Evolutionary conservation across 257 asterid species (phyloP), one percentile per base, ranked within the genome.

Genomic region (Cordia subcordata): DNA sequence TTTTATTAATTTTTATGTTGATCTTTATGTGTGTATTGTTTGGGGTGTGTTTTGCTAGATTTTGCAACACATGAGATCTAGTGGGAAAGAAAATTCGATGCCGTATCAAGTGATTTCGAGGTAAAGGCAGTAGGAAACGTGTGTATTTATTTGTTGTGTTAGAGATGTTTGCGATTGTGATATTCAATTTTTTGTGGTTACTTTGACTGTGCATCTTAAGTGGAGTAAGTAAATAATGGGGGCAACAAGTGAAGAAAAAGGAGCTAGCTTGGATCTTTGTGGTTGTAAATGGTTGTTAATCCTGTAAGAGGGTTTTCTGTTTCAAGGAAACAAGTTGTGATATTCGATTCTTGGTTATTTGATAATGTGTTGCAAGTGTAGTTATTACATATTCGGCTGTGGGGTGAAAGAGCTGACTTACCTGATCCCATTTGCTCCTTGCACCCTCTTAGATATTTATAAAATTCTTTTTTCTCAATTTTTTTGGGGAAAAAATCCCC

Each of bases 51-150:
- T 63, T 51, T 58, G 20, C 75, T 81, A 93, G 99, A 93, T 93
- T 76, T 77, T 93, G 84, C 97, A 93, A 67, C 99, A 93, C 68
- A 93, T 93, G 99, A 83, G 88, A 82, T 78, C 95, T 60, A 93
- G 99, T 53, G 99, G 99, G 74, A 89, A 93, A 81, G 99, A 89
- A 71, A 83, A 87, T 72, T 86, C 99, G 47, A 81, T 93, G 96
- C 99, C 99, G 17, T 93, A 86, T 77, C 97, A 89, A 82, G 97
- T 89, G 51, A 93, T 93, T 79, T 89, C 97, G 47, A 86, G 96
- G 99, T 93, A 81, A 61, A 59, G 17, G 19, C 49, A 62, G 66
- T 42, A 54, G 53, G 16, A 57, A 49, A 49, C n/a, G 17, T 22
- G 37, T 27, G 9, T 27, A 35, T 47, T 10, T 66, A 49, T 16